Percentiles rank a stretch among this genome's conserved stretches.
phyloP scores from a whole-genome alignment of 768 basidiomycete genomes.

The Amanita exitialis region DNA sequence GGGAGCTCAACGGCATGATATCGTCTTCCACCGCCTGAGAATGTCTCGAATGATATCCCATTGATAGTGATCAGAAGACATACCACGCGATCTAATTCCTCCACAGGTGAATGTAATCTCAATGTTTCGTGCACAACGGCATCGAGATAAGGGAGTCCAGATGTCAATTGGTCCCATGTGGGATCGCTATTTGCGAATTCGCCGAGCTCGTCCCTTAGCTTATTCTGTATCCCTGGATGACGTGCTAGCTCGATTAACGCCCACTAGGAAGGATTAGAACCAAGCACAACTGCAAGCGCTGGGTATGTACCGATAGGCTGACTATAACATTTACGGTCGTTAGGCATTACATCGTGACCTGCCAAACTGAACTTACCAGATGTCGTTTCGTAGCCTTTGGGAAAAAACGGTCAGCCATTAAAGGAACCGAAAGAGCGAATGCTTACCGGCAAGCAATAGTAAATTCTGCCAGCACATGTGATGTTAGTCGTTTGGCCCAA shows the following conservation, averaged over 20 bases:
- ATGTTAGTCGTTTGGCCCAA: not conserved
- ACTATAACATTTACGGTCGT: not conserved
- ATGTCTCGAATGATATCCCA: not conserved
- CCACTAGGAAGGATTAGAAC: conserved; percentile 11
- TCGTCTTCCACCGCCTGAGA: conserved; percentile 26
- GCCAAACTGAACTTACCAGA: conserved; percentile 22
- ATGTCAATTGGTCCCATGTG: conserved; percentile 30
- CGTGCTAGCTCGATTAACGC: conserved; percentile 14
- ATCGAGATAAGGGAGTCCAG: conserved; percentile 33
- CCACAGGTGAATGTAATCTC: conserved; percentile 25
- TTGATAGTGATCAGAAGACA: not conserved
- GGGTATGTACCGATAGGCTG: not conserved
- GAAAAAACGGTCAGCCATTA: conserved; percentile 2
- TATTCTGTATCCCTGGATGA: conserved; percentile 10
- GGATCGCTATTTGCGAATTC: conserved; percentile 17
- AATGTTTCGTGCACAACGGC: conserved; percentile 29
- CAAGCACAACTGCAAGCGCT: too few species aligned
- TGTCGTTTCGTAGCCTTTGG: conserved; percentile 43
- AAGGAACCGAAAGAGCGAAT: not conserved
- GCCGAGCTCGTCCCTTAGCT: conserved; percentile 12
- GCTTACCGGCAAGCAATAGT: conserved; percentile 25
- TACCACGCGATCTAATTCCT: conserved; percentile 22
- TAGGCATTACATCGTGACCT: not conserved
- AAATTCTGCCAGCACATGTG: conserved; percentile 18
- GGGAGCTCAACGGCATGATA: conserved; percentile 24